Conservation (phyloP, 1,284 basidiomycete genomes). For the Rhodotorula sp. region DNA sequence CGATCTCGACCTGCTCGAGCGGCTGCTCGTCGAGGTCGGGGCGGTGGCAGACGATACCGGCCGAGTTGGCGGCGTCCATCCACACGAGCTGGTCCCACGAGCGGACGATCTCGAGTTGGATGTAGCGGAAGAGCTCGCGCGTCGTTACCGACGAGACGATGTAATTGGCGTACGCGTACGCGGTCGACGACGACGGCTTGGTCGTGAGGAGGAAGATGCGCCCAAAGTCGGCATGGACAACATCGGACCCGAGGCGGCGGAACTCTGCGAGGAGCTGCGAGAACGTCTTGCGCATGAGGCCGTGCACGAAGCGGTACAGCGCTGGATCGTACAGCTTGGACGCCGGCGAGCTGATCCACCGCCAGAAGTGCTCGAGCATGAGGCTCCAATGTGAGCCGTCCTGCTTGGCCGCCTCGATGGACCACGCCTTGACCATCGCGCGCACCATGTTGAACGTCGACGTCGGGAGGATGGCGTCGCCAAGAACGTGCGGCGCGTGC, state of each 20-base stretch:
- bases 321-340: slow-evolving; percentile 92
- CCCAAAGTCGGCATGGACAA: slow-evolving; percentile 94
- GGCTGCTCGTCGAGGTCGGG: slow-evolving; percentile 64
- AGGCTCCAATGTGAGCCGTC: slow-evolving; percentile 62
- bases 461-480: slow-evolving; percentile 88
- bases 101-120: slow-evolving; percentile 81
- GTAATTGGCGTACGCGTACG: slow-evolving; percentile 91
- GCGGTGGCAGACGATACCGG: slow-evolving; percentile 82
- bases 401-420: slow-evolving; percentile 72
- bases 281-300: slow-evolving; percentile 97
- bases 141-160: slow-evolving; percentile 87
- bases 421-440: slow-evolving; percentile 87
- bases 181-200: slow-evolving; percentile 89
- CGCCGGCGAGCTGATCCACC: slow-evolving; percentile 85
- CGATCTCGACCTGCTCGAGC: slow-evolving; percentile 57
- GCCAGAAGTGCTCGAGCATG: slow-evolving; percentile 86
- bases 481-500: slow-evolving; percentile 76
- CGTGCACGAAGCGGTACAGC: slow-evolving; percentile 88
- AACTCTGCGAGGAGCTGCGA: slow-evolving; percentile 96
- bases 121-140: slow-evolving; percentile 92
- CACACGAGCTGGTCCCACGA: slow-evolving; percentile 95
- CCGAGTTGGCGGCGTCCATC: slow-evolving; percentile 94
- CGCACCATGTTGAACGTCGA: slow-evolving; percentile 85
- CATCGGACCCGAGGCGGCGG: slow-evolving; percentile 87
- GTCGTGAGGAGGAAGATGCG: slow-evolving; percentile 87